Percentiles rank a stretch among this genome's conserved stretches.
phyloP scores from a whole-genome alignment of 2,329 filamentous ascomycete genomes.

The Cordyceps tenuipes region DNA sequence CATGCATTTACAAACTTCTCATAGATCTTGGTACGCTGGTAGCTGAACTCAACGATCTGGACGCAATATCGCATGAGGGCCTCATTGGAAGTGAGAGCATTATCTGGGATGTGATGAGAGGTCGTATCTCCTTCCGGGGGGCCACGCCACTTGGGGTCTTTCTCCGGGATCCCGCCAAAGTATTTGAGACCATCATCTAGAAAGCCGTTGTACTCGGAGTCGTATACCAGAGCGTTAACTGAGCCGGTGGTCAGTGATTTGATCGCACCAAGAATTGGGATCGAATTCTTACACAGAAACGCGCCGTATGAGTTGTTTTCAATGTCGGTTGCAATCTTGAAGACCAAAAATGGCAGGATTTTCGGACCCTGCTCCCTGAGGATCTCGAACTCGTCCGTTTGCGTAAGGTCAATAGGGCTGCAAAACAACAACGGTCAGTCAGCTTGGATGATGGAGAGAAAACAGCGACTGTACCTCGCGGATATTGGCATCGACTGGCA shows the following conservation, averaged over 20 bases:
- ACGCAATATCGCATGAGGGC: neutral
- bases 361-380: slow-evolving; percentile 9
- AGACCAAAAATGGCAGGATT: slow-evolving; percentile 1
- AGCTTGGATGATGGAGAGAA: neutral
- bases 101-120: neutral
- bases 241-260: neutral
- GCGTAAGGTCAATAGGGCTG: neutral
- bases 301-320: neutral
- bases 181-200: too few relatives aligned
- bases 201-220: neutral
- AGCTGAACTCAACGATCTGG: slow-evolving; percentile 2
- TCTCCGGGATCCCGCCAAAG: too few relatives aligned
- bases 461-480: neutral
- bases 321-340: neutral
- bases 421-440: neutral
- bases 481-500: slow-evolving; percentile 3
- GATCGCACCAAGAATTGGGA: neutral
- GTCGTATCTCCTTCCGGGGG: too few relatives aligned
- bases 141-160: too few relatives aligned
- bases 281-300: slow-evolving; percentile 9
- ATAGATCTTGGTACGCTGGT: slow-evolving; percentile 1
- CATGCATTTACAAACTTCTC: neutral
- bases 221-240: slow-evolving; percentile 4
- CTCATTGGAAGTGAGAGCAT: slow-evolving; percentile 1
- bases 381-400: slow-evolving; percentile 2